phyloP scores from a whole-genome alignment of 2,329 filamentous ascomycete genomes.

The Alternaria panax region DNA sequence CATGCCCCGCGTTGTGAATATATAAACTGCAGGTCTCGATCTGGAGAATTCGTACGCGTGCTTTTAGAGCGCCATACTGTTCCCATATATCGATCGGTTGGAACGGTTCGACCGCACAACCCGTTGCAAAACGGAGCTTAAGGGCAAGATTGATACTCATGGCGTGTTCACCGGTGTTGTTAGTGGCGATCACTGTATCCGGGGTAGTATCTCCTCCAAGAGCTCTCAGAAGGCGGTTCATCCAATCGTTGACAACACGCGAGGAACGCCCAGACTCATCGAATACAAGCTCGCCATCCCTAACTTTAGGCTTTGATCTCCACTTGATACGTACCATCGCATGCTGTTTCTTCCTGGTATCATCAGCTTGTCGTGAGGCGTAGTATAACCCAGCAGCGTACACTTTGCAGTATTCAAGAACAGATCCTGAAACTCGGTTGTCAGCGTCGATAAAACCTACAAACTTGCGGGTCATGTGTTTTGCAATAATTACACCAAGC shows the following conservation, averaged over 20 bases:
- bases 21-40: conserved; percentile 24
- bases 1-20: conserved; percentile 22
- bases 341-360: not conserved
- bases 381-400: conserved; percentile 24
- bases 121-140: conserved; percentile 20
- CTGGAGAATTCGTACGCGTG: conserved; percentile 17
- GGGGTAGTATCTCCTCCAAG: not conserved
- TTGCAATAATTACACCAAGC: conserved; percentile 18
- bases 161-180: conserved; percentile 28
- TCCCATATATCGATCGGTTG: conserved; percentile 23
- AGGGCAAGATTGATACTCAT: conserved; percentile 23
- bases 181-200: conserved; percentile 9
- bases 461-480: conserved; percentile 13
- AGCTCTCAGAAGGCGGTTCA: conserved; percentile 14
- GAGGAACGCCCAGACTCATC: conserved; percentile 23
- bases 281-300: conserved; percentile 13
- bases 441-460: conserved; percentile 29
- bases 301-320: conserved; percentile 26
- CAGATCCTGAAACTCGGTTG: conserved; percentile 23
- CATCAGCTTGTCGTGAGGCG: not conserved
- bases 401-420: conserved; percentile 29
- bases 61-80: not conserved
- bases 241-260: conserved; percentile 23
- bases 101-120: conserved; percentile 27
- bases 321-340: conserved; percentile 29